phyloP scores from a whole-genome alignment of 2,329 filamentous ascomycete species.

The Dothistroma septosporum region DNA sequence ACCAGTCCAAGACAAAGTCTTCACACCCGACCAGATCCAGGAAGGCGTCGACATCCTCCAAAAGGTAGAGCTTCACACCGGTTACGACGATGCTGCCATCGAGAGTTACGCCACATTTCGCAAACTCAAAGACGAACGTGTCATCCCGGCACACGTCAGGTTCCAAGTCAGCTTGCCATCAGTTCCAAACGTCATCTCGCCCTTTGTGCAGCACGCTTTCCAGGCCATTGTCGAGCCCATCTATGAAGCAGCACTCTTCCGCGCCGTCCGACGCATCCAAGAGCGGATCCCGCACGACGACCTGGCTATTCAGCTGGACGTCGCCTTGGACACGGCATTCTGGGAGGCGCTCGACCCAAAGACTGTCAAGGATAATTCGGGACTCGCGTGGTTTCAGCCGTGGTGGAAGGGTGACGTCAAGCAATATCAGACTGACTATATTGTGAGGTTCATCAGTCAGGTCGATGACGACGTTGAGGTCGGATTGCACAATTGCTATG shows the following conservation, averaged over 20 bases:
- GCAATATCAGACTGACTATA: constrained; percentile 35
- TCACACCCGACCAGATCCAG: constrained; percentile 25
- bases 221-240: constrained; percentile 31
- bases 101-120: constrained; percentile 35
- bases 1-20: constrained; percentile 17
- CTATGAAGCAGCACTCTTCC: constrained; percentile 34
- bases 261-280: constrained; percentile 31
- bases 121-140: constrained; percentile 29
- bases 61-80: constrained; percentile 24
- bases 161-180: constrained; percentile 38
- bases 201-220: constrained; percentile 29
- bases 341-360: constrained; percentile 27
- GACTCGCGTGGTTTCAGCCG: constrained; percentile 26
- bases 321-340: constrained; percentile 34
- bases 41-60: constrained; percentile 21
- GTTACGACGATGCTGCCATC: constrained; percentile 34
- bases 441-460: constrained; percentile 31
- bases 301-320: constrained; percentile 37
- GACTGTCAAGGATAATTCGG: constrained; percentile 15
- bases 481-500: constrained; percentile 49
- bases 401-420: constrained; percentile 35
- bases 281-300: constrained; percentile 34
- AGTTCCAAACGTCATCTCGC: constrained; percentile 26
- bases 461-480: constrained; percentile 40
- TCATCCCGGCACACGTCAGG: constrained; percentile 27